A percentile compares a stretch with the other conserved stretches of the same genome.
Evolutionary conservation across 306 rosid genomes (phyloP).

Genomic region (Pterocarpus macrocarpus): DNA sequence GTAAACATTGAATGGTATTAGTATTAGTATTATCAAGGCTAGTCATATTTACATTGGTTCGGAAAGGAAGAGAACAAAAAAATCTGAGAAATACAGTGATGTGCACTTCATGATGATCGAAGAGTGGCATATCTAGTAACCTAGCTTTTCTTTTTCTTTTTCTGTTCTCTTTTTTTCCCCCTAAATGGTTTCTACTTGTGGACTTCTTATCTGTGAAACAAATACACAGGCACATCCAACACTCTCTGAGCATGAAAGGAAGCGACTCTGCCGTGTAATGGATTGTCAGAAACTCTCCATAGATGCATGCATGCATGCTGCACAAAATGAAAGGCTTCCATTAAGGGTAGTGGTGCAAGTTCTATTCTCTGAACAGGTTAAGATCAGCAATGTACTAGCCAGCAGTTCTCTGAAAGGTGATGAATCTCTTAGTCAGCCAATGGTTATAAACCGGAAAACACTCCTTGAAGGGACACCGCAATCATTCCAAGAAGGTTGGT

Average conservation of each 20-base stretch:
- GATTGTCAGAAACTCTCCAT: conserved; percentile 97
- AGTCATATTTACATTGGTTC: too few species aligned
- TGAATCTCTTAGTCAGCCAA: conserved; percentile 73
- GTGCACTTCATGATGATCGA: too few species aligned
- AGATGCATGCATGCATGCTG: conserved; percentile 99
- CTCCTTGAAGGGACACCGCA: conserved; percentile 93
- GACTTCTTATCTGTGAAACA: conserved; percentile 24
- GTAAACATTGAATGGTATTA: too few species aligned
- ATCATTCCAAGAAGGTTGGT: conserved; percentile 99
- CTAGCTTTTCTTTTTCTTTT: too few species aligned
- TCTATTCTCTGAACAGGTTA: conserved; percentile 91
- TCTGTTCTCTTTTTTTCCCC: too few species aligned
- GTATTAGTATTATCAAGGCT: too few species aligned
- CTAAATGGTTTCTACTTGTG: not conserved
- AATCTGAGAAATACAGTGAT: too few species aligned
- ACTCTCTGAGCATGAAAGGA: conserved; percentile 95
- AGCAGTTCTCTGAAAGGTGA: conserved; percentile 70
- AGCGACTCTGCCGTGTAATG: conserved; percentile 95
- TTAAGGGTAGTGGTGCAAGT: conserved; percentile 96
- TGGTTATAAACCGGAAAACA: conserved; percentile 76
- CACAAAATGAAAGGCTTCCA: conserved; percentile 97
- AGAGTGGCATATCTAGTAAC: too few species aligned
- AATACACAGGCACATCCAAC: conserved; percentile 88
- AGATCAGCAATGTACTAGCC: conserved; percentile 86
- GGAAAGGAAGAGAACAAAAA: too few species aligned